These are phyloP conservation scores for Tuber borchii DNA, from an alignment of 495 filamentous ascomycete species.

Conservation along the genomic window DNA sequence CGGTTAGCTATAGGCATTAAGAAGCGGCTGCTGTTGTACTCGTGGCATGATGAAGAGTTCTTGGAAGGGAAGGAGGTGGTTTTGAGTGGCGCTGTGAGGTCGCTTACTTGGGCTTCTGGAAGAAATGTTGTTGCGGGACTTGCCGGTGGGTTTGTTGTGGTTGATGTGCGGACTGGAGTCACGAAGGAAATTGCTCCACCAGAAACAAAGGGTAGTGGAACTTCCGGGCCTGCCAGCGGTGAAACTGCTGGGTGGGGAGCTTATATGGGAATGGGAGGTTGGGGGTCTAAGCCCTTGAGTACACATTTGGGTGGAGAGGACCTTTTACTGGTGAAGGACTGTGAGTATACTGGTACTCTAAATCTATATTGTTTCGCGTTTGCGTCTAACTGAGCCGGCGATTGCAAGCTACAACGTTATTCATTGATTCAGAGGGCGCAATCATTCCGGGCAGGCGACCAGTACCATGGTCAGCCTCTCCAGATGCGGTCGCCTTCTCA, in stretches of 20 bases:
- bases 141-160: slow-evolving; percentile 78
- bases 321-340: slow-evolving; percentile 85
- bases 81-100: slow-evolving; percentile 70
- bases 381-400: not conserved
- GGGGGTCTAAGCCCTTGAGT: slow-evolving; percentile 81
- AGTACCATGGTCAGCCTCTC: slow-evolving; percentile 82
- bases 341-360: slow-evolving; percentile 43
- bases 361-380: not conserved
- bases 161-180: slow-evolving; percentile 67
- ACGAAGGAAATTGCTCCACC: slow-evolving; percentile 72
- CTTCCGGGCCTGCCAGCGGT: slow-evolving; percentile 58
- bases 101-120: slow-evolving; percentile 81
- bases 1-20: slow-evolving; percentile 87
- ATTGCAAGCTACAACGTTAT: slow-evolving; percentile 63
- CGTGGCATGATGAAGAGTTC: slow-evolving; percentile 92
- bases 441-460: slow-evolving; percentile 69
- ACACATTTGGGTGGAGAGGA: slow-evolving; percentile 74
- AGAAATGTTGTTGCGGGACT: slow-evolving; percentile 80
- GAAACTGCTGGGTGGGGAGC: slow-evolving; percentile 58
- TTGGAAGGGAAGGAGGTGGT: slow-evolving; percentile 69
- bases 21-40: slow-evolving; percentile 80
- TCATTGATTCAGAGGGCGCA: slow-evolving; percentile 76
- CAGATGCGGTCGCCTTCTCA: slow-evolving; percentile 85
- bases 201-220: slow-evolving; percentile 62
- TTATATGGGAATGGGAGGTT: slow-evolving; percentile 88